Percentiles rank a stretch among this genome's conserved stretches.
Evolutionary conservation across 2,329 filamentous ascomycete species (phyloP).

Genomic region (Ophiobolus disseminans): DNA sequence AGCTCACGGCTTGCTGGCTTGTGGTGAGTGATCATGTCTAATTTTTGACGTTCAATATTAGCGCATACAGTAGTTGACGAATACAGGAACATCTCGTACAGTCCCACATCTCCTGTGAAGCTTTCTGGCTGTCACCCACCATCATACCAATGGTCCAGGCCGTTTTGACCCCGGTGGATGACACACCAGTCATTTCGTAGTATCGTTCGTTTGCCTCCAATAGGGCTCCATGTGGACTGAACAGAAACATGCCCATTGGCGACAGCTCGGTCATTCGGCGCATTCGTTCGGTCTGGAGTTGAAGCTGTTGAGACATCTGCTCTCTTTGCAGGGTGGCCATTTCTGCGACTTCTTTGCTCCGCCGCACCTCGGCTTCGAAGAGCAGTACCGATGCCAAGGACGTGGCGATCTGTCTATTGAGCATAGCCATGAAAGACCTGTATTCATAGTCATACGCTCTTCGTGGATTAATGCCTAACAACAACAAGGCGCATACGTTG

Average conservation of each 20-base stretch:
- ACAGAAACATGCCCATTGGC: constrained; percentile 41
- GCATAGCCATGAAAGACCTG: no score
- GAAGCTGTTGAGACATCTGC: constrained; percentile 31
- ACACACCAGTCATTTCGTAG: constrained; percentile 57
- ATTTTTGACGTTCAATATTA: constrained; percentile 37
- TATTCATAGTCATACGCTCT: no score
- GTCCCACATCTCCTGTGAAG: not conserved
- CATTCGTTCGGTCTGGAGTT: constrained; percentile 40
- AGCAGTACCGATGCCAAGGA: no score
- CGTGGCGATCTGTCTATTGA: no score
- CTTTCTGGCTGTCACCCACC: constrained; percentile 24
- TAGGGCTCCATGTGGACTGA: constrained; percentile 50
- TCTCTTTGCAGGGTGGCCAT: no score
- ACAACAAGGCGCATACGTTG: no score
- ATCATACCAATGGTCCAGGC: constrained; percentile 55
- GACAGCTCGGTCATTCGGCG: constrained; percentile 43
- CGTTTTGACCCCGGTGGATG: constrained; percentile 46
- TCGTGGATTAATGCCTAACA: no score
- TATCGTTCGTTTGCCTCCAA: constrained; percentile 55
- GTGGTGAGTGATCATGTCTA: constrained; percentile 41
- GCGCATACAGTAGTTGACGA: no score
- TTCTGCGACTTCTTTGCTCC: no score
- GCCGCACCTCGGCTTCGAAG: no score
- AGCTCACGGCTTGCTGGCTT: constrained; percentile 52
- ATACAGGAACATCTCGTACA: no score